Base-by-base conservation (phyloP, 768 basidiomycete genomes). In the Cystobasidium onofrii region DNA sequence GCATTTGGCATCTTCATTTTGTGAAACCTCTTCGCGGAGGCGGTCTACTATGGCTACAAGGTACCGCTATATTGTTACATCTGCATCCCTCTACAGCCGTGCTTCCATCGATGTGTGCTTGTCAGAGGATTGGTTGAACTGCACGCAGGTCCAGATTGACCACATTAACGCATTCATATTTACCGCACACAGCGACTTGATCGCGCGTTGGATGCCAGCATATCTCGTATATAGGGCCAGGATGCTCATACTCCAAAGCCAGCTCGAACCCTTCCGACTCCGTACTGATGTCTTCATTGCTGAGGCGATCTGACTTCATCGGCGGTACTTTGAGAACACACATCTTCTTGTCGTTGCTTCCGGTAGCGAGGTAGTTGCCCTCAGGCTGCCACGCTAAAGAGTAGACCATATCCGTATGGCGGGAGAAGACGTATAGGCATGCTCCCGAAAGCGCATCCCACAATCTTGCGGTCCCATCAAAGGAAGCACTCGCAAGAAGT, bases 391-490 rank as follows among this genome's bases (percentile, higher is more conserved):
- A 91, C 4, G 86, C 82, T 34, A 92, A 78, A 0, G 89, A 85
- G 80, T 88, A 93, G 43, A 92, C 86, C 27, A 88, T 85, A 36
- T 86, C 85, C 75, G 83, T 86, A 81, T 92, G 90, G 75, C 91
- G 89, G 6, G 81, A 80, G 78, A 95, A 88, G 23, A 87, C 83
- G 74, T 87, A 84, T 39, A 91, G 80, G 79, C 91, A 93, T 54
- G 86, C 84, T 33, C 91, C 91, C 0, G 88, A 88, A 55, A 85
- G 84, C 1, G 88, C 86, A 80, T 93, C 89, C 92, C 92, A 95
- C 34, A 95, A 76, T 50, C 90, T 86, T 3, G 89, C 86, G 0
- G 90, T 90, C 17, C 84, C 83, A 78, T 95, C 92, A 78, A 91
- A 91, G 3, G 90, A 90, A 12, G 88, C 86, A 9, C 90, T 92